Evolutionary conservation across 129 eudicot species (phyloP), one percentile per base, ranked within the genome.

Genomic region (Artemisia argyi): DNA sequence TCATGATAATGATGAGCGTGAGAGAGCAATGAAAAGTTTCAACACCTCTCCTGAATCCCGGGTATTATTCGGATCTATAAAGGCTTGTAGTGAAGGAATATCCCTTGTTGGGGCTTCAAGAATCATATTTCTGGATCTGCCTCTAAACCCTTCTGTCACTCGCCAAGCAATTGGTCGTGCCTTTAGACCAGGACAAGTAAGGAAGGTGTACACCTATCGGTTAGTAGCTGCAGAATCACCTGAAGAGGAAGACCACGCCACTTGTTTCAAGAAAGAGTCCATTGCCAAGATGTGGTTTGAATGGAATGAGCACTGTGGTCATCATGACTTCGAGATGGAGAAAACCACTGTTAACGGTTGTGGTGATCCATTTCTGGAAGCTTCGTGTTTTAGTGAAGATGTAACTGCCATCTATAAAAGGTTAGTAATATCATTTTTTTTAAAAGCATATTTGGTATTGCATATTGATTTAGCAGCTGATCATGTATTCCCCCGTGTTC

Each of bases 251-350:
- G 88, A 84, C 53, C 88, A 84, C 22, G 62, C 57, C 68, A 78
- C 88, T 4, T 87, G 93, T 81, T 94, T 94, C 68, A 90, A 55
- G 69, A 90, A 94, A 78, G 96, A 94, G 71, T 85, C 81, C 0
- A 88, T 94, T 60, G 76, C 98, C 0, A 94, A 88, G 73, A 73
- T 91, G 89, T 90, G 97, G 98, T 94, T 94, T 42, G 98, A 94
- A 32, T 94, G 98, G 98, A 79, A 84, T 8, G 87, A 84, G 75
- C 69, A 54, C 26, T 82, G 80, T 63, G 87, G 92, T 14, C 76
- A 75, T 63, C 77, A 63, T 30, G 85, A 85, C 22, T 85, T 87
- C 2, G 85, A 85, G 61, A 76, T 90, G 87, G 87, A 89, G 80
- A 68, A 69, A 1, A 79, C 72, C 4, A 78, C 79, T 68, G 80